Conservation (phyloP, 2,329 filamentous ascomycete genomes). For the Tolypocladium tropicale region DNA sequence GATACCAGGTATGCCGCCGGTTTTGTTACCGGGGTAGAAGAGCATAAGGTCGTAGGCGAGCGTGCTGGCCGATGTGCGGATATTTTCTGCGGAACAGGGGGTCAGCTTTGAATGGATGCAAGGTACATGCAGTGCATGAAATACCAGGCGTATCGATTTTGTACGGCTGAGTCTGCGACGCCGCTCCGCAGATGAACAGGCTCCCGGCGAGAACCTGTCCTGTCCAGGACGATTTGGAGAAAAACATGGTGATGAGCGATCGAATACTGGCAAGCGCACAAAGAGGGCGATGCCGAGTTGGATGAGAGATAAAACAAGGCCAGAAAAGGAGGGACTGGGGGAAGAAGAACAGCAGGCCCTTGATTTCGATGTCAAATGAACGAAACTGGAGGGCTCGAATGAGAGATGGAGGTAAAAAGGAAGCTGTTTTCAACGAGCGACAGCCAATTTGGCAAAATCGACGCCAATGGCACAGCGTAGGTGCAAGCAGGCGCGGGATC, state of each 20-base stretch:
- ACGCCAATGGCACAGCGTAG: background rate
- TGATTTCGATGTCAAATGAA: background rate
- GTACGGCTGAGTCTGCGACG: constrained; percentile 18
- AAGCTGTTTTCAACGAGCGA: background rate
- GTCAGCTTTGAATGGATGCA: background rate
- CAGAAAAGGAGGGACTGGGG: too few species aligned
- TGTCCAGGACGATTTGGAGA: background rate
- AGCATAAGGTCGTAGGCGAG: constrained; percentile 40
- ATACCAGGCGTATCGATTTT: constrained; percentile 21
- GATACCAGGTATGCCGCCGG: constrained; percentile 44
- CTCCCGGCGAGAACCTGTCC: constrained; percentile 2
- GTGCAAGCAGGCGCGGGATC: background rate
- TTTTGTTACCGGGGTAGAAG: constrained; percentile 39
- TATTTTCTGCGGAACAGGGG: constrained; percentile 27
- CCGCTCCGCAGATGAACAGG: constrained; percentile 3
- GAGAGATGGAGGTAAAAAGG: background rate
- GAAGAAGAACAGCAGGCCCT: background rate
- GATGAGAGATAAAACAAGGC: too few species aligned
- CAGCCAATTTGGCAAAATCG: background rate
- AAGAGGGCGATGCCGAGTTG: background rate
- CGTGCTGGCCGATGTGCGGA: constrained; percentile 32
- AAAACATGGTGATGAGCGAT: background rate
- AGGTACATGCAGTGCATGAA: background rate
- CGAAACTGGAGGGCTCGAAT: background rate
- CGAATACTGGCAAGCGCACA: background rate